Evolutionary conservation across 345 rosid species (phyloP), one percentile per base, ranked within the genome.

Genomic region (Noccaea caerulescens): DNA sequence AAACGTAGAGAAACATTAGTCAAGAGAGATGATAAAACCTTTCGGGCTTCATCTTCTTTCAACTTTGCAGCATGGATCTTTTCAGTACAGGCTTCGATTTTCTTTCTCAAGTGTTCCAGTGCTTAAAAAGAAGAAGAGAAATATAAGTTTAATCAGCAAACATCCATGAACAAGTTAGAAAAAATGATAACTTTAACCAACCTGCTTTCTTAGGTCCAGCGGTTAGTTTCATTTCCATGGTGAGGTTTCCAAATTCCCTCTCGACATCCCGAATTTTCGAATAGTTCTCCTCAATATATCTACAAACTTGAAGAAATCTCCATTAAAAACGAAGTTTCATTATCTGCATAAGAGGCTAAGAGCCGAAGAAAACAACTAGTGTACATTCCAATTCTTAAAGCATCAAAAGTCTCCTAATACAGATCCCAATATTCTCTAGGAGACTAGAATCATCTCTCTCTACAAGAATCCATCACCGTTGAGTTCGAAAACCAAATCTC

Each of bases 181-280:
- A 4, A 20, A 43, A n/a, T 68, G 60, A 41, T 5, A 50, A 42
- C 3, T 8, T 6, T 8, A 12, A 14, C 72, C 55, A 79, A 91
- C 96, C 99, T 75, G 93, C 93, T 71, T 84, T 91, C 79, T 94
- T 94, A 36, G 99, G 99, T 46, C 99, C 99, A 60, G 97, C 86
- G 3, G 96, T 94, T 75, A 94, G 96, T 79, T 94, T 94, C 96
- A 94, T 83, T 71, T 94, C 99, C 93, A 94, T 63, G 0, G 87
- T 71, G 44, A 89, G 89, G 82, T 80, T 84, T 66, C 82, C 83
- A 3, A 91, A 80, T 79, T 94, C 96, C 72, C 89, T 76, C 75
- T 94, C 98, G 1, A 94, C 89, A 85, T 87, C 92, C 55, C 88
- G 88, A 61, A 94, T 91, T 55, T 84, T 89, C 10, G 95, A 72